phyloP scores from a whole-genome alignment of 176 grass and related monocot species.

The Secale cereale region DNA sequence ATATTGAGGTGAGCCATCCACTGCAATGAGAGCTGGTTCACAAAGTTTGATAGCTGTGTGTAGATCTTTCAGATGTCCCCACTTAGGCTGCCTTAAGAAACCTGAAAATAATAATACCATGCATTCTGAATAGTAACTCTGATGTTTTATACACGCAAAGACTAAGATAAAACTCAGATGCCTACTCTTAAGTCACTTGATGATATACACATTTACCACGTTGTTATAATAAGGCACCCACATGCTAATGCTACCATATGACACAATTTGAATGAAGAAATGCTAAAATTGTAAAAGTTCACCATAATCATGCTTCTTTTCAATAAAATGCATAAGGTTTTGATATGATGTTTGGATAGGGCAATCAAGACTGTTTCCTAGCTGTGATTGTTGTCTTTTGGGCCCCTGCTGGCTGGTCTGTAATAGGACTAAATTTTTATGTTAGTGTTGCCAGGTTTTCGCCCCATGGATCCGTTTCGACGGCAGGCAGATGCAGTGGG shows the following conservation, averaged over 20 bases:
- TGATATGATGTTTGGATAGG: too few species aligned
- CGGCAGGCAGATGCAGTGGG: too few species aligned
- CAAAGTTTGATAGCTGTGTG: slow-evolving; percentile 90
- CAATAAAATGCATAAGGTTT: too few species aligned
- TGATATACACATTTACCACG: not conserved
- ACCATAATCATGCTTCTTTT: not conserved
- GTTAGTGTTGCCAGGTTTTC: too few species aligned
- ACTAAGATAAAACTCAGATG: not conserved
- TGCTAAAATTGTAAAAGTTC: not conserved
- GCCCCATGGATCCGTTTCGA: too few species aligned
- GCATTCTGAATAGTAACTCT: not conserved
- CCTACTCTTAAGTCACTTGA: not conserved
- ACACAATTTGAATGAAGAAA: not conserved
- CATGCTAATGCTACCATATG: slow-evolving; percentile 6
- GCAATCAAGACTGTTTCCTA: too few species aligned
- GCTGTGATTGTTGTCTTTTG: too few species aligned
- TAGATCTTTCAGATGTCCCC: slow-evolving; percentile 91
- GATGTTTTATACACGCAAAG: not conserved
- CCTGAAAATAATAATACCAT: slow-evolving; percentile 50
- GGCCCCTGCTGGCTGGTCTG: too few species aligned
- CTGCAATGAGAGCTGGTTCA: slow-evolving; percentile 84
- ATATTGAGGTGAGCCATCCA: slow-evolving; percentile 76
- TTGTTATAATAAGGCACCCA: not conserved
- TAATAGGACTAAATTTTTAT: too few species aligned
- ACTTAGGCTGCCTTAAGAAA: slow-evolving; percentile 87